Evolutionary conservation across 148 eudicot genomes (phyloP).

Genomic region (Amaranthus palmeri): DNA sequence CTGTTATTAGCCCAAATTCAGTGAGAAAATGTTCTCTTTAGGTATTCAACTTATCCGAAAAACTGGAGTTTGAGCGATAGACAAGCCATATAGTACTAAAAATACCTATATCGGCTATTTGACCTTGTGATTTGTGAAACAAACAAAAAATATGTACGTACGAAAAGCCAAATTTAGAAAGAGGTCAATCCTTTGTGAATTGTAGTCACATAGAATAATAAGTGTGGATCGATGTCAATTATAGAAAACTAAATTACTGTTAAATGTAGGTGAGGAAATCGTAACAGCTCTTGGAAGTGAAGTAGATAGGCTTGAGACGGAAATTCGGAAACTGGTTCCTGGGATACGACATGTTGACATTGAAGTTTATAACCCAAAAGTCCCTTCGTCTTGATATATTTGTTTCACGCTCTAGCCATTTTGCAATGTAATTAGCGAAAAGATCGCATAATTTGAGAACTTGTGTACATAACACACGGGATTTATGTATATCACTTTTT

Average conservation of each 20-base stretch:
- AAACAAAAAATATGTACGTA: no score
- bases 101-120: no score
- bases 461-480: slow-evolving; percentile 11
- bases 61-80: no score
- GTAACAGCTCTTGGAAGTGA: slow-evolving; percentile 96
- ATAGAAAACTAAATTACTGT: background rate
- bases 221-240: no score
- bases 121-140: background rate
- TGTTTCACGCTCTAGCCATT: background rate
- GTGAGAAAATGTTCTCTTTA: no score
- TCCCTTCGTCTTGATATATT: slow-evolving; percentile 36
- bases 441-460: background rate
- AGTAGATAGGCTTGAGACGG: slow-evolving; percentile 85
- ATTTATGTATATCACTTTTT: background rate
- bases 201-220: background rate
- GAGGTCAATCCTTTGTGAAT: no score
- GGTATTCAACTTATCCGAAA: no score
- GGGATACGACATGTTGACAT: slow-evolving; percentile 95
- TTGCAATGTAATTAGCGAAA: slow-evolving; percentile 13
- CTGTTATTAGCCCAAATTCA: no score
- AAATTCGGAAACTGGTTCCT: slow-evolving; percentile 91
- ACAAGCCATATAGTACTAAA: no score
- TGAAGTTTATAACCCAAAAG: slow-evolving; percentile 85
- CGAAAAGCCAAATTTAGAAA: background rate
- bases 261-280: slow-evolving; percentile 75